phyloP scores from a whole-genome alignment of 441 rosid species.

The Pelargonium cotyledonis region DNA sequence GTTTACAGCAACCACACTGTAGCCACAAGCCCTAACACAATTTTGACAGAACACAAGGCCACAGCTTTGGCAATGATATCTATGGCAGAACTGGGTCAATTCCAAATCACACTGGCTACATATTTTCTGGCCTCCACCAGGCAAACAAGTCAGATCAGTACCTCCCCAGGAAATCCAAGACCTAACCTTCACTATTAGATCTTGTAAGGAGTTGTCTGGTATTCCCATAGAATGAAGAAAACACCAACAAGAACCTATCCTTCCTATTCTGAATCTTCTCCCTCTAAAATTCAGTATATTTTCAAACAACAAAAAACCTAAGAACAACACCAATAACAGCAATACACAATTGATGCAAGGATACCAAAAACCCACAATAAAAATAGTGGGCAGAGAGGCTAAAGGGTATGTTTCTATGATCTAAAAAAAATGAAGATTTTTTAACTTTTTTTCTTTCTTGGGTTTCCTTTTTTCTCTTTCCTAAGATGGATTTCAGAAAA shows the following conservation, averaged over 20 bases:
- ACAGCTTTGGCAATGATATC: slow-evolving; percentile 90
- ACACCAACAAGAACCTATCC: slow-evolving; percentile 28
- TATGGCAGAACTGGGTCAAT: slow-evolving; percentile 69
- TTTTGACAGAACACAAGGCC: slow-evolving; percentile 88
- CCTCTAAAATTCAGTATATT: slow-evolving; percentile 13
- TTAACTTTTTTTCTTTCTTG: slow-evolving; percentile 1
- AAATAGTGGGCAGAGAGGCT: not conserved
- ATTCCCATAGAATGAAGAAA: slow-evolving; percentile 61
- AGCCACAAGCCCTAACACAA: slow-evolving; percentile 40
- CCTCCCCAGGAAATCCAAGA: slow-evolving; percentile 64
- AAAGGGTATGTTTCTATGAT: slow-evolving; percentile 19
- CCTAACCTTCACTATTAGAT: slow-evolving; percentile 64
- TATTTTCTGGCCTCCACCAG: slow-evolving; percentile 79
- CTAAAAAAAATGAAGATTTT: slow-evolving; percentile 21
- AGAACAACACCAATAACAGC: slow-evolving; percentile 13
- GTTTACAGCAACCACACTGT: slow-evolving; percentile 69
- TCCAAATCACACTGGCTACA: slow-evolving; percentile 86
- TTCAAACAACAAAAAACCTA: not conserved
- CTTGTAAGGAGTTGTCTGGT: slow-evolving; percentile 60
- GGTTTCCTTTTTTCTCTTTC: slow-evolving; percentile 9
- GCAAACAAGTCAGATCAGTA: slow-evolving; percentile 43
- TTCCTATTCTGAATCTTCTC: slow-evolving; percentile 15
- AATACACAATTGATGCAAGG: slow-evolving; percentile 6
- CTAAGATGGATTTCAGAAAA: slow-evolving; percentile 1
- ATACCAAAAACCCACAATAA: slow-evolving; percentile 1